Evolutionary conservation across 805 yeast species (phyloP).

Genomic region (Teunomyces barrocoloradensis): DNA sequence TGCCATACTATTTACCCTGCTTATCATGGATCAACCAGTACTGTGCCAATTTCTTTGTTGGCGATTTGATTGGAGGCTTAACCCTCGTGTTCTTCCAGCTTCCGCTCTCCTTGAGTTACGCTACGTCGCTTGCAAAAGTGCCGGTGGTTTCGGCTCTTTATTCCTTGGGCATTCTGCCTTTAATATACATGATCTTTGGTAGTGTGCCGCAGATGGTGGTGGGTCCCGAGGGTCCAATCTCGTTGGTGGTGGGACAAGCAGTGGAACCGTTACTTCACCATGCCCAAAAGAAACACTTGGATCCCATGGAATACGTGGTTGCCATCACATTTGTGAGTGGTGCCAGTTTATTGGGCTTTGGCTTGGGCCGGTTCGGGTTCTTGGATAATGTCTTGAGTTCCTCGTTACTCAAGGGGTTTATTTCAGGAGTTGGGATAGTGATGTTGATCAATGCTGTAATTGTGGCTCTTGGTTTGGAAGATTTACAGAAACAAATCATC

Average conservation of each 20-base stretch:
- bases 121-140: constrained; percentile 42
- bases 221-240: constrained; percentile 47
- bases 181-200: constrained; percentile 41
- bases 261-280: constrained; percentile 43
- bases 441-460: constrained; percentile 62
- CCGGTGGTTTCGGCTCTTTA: constrained; percentile 40
- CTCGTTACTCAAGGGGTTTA: constrained; percentile 42
- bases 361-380: constrained; percentile 39
- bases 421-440: constrained; percentile 43
- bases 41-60: constrained; percentile 33
- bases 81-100: constrained; percentile 89
- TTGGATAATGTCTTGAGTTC: constrained; percentile 42
- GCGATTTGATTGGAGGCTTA: constrained; percentile 79
- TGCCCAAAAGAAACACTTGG: constrained; percentile 25
- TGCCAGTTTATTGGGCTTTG: constrained; percentile 64
- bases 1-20: constrained; percentile 68
- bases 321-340: constrained; percentile 77
- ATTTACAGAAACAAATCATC: constrained; percentile 38
- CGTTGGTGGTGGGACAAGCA: constrained; percentile 46
- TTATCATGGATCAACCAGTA: constrained; percentile 66
- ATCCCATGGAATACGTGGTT: constrained; percentile 54
- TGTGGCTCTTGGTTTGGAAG: constrained; percentile 65
- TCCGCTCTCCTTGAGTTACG: constrained; percentile 62
- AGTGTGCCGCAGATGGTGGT: constrained; percentile 47
- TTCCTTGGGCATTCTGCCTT: constrained; percentile 39